These are phyloP conservation scores for Papilionanthe hybrid DNA, from an alignment of 116 monocot species.

Conservation along the genomic window DNA sequence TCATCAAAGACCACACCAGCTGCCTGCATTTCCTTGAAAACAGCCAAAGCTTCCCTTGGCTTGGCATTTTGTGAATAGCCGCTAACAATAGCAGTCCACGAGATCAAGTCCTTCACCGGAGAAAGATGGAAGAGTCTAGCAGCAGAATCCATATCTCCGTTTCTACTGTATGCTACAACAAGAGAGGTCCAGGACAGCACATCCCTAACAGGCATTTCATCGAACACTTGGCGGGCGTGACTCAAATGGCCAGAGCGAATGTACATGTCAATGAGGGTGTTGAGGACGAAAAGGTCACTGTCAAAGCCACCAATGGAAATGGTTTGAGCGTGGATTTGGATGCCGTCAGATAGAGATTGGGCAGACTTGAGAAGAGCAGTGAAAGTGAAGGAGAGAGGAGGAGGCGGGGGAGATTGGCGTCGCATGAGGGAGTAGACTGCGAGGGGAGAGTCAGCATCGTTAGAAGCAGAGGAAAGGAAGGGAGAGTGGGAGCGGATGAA, in stretches of 20 bases:
- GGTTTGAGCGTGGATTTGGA: conserved; percentile 43
- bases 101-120: conserved; percentile 37
- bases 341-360: conserved; percentile 14
- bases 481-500: conserved; percentile 26
- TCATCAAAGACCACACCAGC: conserved; percentile 28
- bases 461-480: neutral
- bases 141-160: conserved; percentile 38
- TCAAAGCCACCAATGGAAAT: conserved; percentile 45
- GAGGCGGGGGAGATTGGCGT: conserved; percentile 11
- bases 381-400: conserved; percentile 63
- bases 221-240: conserved; percentile 50
- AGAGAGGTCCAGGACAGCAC: conserved; percentile 56
- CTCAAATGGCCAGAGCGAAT: conserved; percentile 23
- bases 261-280: conserved; percentile 52
- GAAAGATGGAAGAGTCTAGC: conserved; percentile 31
- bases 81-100: conserved; percentile 67
- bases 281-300: conserved; percentile 43
- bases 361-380: conserved; percentile 51
- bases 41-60: conserved; percentile 30
- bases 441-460: conserved; percentile 18
- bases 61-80: conserved; percentile 46
- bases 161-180: conserved; percentile 49
- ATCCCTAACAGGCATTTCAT: conserved; percentile 48
- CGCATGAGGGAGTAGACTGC: conserved; percentile 47
- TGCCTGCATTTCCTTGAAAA: conserved; percentile 24